Conservation (phyloP, 306 rosid species). For the Malus orientalis region DNA sequence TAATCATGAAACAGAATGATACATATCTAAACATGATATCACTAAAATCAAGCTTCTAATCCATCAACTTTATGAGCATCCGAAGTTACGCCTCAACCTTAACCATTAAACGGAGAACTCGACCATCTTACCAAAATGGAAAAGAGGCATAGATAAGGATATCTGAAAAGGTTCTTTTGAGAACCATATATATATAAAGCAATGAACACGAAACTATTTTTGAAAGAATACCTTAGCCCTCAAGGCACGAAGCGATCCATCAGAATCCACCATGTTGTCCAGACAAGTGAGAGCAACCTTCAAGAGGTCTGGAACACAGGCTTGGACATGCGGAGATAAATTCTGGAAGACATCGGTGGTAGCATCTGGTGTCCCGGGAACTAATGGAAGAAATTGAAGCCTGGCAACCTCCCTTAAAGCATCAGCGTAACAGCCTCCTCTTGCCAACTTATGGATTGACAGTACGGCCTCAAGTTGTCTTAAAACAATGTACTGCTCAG, state of each 20-base stretch:
- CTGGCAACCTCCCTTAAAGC: conserved; percentile 89
- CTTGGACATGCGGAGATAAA: conserved; percentile 87
- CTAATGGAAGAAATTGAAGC: conserved; percentile 87
- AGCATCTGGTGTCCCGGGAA: conserved; percentile 73
- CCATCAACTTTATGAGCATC: not conserved
- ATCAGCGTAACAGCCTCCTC: conserved; percentile 60
- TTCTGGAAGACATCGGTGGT: conserved; percentile 57
- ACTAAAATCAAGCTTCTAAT: not conserved
- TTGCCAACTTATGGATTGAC: conserved; percentile 80
- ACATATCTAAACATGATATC: not conserved
- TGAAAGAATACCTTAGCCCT: conserved; percentile 68
- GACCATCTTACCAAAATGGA: not conserved
- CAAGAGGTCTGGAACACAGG: conserved; percentile 80
- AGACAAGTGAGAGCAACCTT: conserved; percentile 84
- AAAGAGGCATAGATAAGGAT: not conserved
- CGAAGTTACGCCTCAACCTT: not conserved
- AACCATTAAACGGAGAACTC: not conserved
- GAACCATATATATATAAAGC: not conserved
- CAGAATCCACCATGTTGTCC: conserved; percentile 77
- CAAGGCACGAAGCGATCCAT: conserved; percentile 87
- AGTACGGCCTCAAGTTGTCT: conserved; percentile 89
- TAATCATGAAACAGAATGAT: conserved; percentile 1
- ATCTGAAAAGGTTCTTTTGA: no score
- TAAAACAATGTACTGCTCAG: conserved; percentile 78
- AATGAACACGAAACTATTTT: not conserved